Percentiles rank a stretch among this genome's conserved stretches.
Evolutionary conservation across 192 early-diverging fungal genomes (phyloP).

Genomic region (Hyaloraphidium curvatum): DNA sequence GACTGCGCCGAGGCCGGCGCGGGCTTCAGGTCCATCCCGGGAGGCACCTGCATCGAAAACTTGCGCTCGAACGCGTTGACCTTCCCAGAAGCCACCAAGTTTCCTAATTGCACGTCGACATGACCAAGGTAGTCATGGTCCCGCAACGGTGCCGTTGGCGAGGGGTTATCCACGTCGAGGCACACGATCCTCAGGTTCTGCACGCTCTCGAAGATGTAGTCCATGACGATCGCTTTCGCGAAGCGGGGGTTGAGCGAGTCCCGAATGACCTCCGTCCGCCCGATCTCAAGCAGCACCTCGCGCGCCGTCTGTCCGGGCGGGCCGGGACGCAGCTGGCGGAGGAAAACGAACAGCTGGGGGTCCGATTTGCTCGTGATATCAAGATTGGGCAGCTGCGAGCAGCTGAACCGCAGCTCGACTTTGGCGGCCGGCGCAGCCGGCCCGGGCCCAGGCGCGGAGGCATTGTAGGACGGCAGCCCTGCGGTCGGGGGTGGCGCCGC

Average conservation of each 20-base stretch:
- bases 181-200: neutral
- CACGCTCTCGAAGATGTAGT: neutral
- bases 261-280: neutral
- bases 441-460: too few relatives aligned
- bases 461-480: too few relatives aligned
- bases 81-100: neutral
- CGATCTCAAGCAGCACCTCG: neutral
- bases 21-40: neutral
- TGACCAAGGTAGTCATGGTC: neutral
- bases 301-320: too few relatives aligned
- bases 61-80: neutral
- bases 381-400: neutral
- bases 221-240: neutral
- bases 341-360: neutral
- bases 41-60: neutral
- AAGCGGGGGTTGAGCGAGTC: neutral
- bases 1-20: neutral
- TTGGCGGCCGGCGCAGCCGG: too few relatives aligned
- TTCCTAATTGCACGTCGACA: neutral
- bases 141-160: neutral
- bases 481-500: too few relatives aligned
- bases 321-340: neutral
- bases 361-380: neutral
- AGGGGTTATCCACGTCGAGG: neutral
- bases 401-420: neutral